Conservation (phyloP, 1,284 basidiomycete species). For the Ustilago nuda region DNA sequence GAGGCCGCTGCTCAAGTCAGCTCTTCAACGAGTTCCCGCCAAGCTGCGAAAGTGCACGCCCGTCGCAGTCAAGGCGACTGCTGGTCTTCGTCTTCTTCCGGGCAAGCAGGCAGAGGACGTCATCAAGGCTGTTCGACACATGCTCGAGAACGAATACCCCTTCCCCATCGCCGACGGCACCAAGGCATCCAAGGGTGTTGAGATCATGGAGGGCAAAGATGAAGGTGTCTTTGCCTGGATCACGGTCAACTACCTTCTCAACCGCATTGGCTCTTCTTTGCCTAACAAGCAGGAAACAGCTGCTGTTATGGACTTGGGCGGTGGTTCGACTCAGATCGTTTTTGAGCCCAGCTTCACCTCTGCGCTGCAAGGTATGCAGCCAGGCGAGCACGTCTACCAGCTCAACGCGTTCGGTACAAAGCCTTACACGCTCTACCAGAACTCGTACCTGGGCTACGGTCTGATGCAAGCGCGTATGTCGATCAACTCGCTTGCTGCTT, state of each 20-base stretch:
- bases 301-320: constrained; percentile 94
- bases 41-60: constrained; percentile 81
- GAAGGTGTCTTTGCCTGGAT: constrained; percentile 97
- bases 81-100: constrained; percentile 85
- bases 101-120: constrained; percentile 79
- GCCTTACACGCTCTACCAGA: constrained; percentile 66
- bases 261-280: constrained; percentile 70
- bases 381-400: constrained; percentile 94
- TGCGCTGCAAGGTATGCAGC: constrained; percentile 74
- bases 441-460: constrained; percentile 82
- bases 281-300: constrained; percentile 72
- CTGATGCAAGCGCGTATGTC: constrained; percentile 88
- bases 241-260: constrained; percentile 84
- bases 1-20: constrained; percentile 83
- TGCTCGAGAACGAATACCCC: constrained; percentile 78
- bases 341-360: constrained; percentile 80
- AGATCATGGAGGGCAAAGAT: constrained; percentile 90
- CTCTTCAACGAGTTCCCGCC: constrained; percentile 80
- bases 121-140: constrained; percentile 78
- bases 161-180: constrained; percentile 73
- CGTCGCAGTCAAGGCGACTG: constrained; percentile 93
- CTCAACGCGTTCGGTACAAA: constrained; percentile 71
- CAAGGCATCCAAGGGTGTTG: constrained; percentile 53
- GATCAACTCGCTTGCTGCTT: constrained; percentile 89
- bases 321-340: constrained; percentile 97